These are phyloP conservation scores for Hirschfeldia incana DNA, from an alignment of 345 rosid species.

Conservation along the genomic window DNA sequence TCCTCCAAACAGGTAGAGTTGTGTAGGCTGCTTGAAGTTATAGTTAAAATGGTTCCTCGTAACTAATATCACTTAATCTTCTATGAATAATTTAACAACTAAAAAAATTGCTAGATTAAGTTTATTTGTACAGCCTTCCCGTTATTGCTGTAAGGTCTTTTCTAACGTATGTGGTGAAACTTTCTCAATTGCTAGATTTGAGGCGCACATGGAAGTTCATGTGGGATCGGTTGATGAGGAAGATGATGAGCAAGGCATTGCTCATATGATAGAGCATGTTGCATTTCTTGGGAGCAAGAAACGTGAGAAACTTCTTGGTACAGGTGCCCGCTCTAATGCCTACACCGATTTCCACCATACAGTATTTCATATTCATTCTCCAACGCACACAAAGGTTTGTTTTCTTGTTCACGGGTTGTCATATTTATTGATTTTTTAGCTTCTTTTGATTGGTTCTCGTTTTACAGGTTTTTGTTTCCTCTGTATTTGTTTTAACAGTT, in stretches of 20 bases:
- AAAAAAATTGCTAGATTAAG: background rate
- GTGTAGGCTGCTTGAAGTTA: background rate
- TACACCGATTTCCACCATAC: slow-evolving; percentile 99
- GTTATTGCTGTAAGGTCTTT: slow-evolving; percentile 15
- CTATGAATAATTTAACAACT: background rate
- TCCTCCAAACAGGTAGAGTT: slow-evolving; percentile 80
- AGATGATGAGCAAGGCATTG: slow-evolving; percentile 99
- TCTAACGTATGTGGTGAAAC: slow-evolving; percentile 7
- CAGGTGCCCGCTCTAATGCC: slow-evolving; percentile 98
- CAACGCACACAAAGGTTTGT: slow-evolving; percentile 82
- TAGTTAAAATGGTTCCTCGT: background rate
- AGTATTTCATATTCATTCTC: slow-evolving; percentile 98
- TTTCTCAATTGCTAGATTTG: slow-evolving; percentile 64
- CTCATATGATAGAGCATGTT: slow-evolving; percentile 99
- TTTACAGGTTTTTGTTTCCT: slow-evolving; percentile 17
- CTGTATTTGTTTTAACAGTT: background rate
- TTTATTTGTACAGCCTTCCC: background rate
- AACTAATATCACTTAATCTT: background rate
- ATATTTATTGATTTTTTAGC: background rate
- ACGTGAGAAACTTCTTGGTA: slow-evolving; percentile 97
- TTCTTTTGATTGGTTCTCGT: background rate
- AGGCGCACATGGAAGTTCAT: slow-evolving; percentile 99
- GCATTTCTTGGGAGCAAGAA: slow-evolving; percentile 99
- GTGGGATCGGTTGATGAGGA: slow-evolving; percentile 97
- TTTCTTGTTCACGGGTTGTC: background rate